Percentiles rank a stretch among this genome's conserved stretches.
Conservation (phyloP, 1,284 basidiomycete genomes). For the Volvariella volvacea region DNA sequence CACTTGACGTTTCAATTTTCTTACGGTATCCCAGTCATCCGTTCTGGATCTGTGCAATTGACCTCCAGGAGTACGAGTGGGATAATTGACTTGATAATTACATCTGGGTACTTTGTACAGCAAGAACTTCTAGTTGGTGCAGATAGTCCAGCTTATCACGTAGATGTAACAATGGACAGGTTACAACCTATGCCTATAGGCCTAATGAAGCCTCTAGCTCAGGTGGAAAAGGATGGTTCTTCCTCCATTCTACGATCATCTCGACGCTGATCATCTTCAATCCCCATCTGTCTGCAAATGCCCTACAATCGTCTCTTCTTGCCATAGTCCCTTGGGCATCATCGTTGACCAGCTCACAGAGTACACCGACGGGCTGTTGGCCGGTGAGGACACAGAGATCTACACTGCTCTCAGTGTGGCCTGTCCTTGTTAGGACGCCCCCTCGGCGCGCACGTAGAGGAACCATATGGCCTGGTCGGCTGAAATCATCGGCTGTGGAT, state of each 20-base stretch:
- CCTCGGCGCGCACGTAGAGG: slow-evolving; percentile 85
- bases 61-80: too few relatives aligned
- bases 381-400: slow-evolving; percentile 83
- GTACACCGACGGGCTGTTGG: slow-evolving; percentile 74
- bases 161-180: too few relatives aligned
- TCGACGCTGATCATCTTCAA: slow-evolving; percentile 94
- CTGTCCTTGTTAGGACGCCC: slow-evolving; percentile 79
- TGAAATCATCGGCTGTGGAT: slow-evolving; percentile 70
- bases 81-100: too few relatives aligned
- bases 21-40: too few relatives aligned
- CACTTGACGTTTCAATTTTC: too few relatives aligned
- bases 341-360: slow-evolving; percentile 96
- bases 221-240: slow-evolving; percentile 16
- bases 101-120: too few relatives aligned
- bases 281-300: slow-evolving; percentile 89
- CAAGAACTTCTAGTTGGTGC: too few relatives aligned
- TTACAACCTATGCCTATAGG: too few relatives aligned
- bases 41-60: too few relatives aligned
- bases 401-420: slow-evolving; percentile 91
- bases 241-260: slow-evolving; percentile 49
- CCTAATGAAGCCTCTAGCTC: too few relatives aligned
- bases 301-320: slow-evolving; percentile 86
- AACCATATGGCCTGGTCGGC: slow-evolving; percentile 92
- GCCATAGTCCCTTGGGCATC: slow-evolving; percentile 92
- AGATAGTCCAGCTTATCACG: too few relatives aligned